Evolutionary conservation across 495 filamentous ascomycete genomes (phyloP).

Genomic region (Lasiosphaeria miniovina): DNA sequence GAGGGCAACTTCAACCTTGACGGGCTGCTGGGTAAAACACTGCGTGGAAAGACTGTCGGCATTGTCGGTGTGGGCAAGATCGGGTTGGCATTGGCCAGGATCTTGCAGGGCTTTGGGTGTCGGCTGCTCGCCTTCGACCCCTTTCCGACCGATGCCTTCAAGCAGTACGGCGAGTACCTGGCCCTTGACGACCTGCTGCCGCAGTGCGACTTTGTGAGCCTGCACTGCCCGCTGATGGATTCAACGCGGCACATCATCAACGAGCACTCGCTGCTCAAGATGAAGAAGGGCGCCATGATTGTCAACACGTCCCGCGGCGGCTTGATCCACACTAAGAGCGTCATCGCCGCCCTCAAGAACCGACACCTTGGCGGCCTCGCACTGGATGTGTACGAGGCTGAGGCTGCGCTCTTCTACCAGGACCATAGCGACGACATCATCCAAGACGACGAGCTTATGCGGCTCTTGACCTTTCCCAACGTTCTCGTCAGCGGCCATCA

Average conservation of each 20-base stretch:
- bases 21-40: conserved; percentile 58
- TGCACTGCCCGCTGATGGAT: conserved; percentile 65
- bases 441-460: conserved; percentile 63
- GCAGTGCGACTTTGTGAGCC: conserved; percentile 56
- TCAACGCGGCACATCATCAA: conserved; percentile 61
- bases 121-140: conserved; percentile 58
- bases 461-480: conserved; percentile 69
- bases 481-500: conserved; percentile 67
- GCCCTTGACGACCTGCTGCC: conserved; percentile 53
- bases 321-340: conserved; percentile 56
- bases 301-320: conserved; percentile 67
- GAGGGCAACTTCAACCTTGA: conserved; percentile 70
- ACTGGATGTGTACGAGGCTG: conserved; percentile 57
- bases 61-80: conserved; percentile 56
- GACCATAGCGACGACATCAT: conserved; percentile 67
- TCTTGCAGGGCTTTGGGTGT: conserved; percentile 63
- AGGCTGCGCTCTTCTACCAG: conserved; percentile 58
- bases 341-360: conserved; percentile 60
- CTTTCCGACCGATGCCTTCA: conserved; percentile 46
- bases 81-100: conserved; percentile 48
- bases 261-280: conserved; percentile 45
- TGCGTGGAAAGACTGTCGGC: conserved; percentile 60
- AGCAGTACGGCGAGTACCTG: conserved; percentile 52
- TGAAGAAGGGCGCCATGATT: conserved; percentile 60
- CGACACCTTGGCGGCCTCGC: conserved; percentile 53